Percentiles rank a stretch among this genome's conserved stretches.
Evolutionary conservation across 2,329 filamentous ascomycete genomes (phyloP).

Genomic region (Aureobasidium sp.): DNA sequence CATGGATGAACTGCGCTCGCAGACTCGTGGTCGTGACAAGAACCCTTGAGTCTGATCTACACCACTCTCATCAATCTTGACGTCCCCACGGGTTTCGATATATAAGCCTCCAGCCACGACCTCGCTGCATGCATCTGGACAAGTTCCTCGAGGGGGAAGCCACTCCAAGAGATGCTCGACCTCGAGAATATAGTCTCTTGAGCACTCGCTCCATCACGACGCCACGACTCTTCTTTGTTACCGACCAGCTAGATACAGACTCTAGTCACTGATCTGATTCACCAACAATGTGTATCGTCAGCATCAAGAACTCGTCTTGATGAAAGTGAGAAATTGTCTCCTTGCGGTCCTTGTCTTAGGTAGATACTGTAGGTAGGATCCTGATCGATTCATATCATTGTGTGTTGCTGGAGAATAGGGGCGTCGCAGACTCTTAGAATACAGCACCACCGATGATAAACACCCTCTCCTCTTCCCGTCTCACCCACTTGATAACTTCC

Average conservation of each 20-base stretch:
- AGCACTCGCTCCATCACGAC: neutral
- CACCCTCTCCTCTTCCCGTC: slow-evolving; percentile 81
- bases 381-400: neutral
- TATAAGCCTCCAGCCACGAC: neutral
- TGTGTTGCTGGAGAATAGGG: no score
- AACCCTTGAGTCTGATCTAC: neutral
- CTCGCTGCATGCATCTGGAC: no score
- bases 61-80: neutral
- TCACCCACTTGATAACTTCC: slow-evolving; percentile 83
- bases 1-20: slow-evolving; percentile 41
- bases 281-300: neutral
- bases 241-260: neutral
- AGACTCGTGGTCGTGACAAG: slow-evolving; percentile 28
- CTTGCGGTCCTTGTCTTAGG: no score
- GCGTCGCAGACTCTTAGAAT: no score
- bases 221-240: neutral
- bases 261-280: neutral
- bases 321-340: no score
- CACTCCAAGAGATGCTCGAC: no score
- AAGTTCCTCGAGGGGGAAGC: no score
- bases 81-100: neutral
- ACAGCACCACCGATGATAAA: slow-evolving; percentile 99
- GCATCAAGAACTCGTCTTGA: neutral
- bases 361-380: neutral
- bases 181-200: neutral